A percentile compares a stretch with the other conserved stretches of the same genome.
Evolutionary conservation across 2,329 filamentous ascomycete species (phyloP).

Genomic region (Aspergillus transmontanensis): DNA sequence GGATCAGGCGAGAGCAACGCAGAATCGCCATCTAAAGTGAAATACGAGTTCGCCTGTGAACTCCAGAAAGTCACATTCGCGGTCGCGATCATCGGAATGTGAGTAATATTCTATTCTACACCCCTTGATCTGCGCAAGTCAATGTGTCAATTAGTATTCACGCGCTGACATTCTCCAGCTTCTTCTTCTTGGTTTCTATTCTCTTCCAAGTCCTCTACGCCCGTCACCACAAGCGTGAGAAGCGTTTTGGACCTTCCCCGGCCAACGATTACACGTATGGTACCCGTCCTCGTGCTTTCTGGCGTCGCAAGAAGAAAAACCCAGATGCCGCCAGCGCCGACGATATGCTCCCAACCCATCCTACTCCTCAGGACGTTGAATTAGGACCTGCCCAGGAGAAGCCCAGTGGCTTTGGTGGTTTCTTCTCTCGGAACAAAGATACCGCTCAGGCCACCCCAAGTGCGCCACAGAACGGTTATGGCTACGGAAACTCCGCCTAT

Average conservation of each 20-base stretch:
- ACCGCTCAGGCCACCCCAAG: conserved; percentile 1
- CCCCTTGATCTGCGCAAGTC: background rate
- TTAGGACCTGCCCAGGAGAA: conserved; percentile 24
- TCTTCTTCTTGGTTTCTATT: conserved; percentile 76
- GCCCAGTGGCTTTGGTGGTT: conserved; percentile 14
- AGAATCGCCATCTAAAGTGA: conserved; percentile 52
- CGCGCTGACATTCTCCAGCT: conserved; percentile 42
- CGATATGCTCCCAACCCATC: conserved; percentile 43
- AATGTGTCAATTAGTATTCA: background rate
- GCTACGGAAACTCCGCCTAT: conserved; percentile 36
- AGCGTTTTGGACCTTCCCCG: conserved; percentile 68
- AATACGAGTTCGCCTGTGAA: conserved; percentile 66
- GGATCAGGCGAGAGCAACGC: conserved; percentile 62
- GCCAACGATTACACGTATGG: conserved; percentile 69
- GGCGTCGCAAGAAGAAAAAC: conserved; percentile 47
- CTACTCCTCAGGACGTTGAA: conserved; percentile 44
- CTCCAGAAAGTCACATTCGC: conserved; percentile 78
- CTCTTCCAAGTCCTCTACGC: conserved; percentile 68
- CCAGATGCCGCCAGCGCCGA: conserved; percentile 36
- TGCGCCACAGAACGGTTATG: conserved; percentile 23
- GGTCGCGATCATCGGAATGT: conserved; percentile 77
- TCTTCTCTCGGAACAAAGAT: conserved; percentile 29
- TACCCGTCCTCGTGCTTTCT: conserved; percentile 43
- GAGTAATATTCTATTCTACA: conserved; percentile 35
- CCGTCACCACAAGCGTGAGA: conserved; percentile 73